Percentiles rank a stretch among this genome's conserved stretches.
These are phyloP conservation scores for Leishmania major DNA, from an alignment of 208 protist species.

Conservation along the genomic window DNA sequence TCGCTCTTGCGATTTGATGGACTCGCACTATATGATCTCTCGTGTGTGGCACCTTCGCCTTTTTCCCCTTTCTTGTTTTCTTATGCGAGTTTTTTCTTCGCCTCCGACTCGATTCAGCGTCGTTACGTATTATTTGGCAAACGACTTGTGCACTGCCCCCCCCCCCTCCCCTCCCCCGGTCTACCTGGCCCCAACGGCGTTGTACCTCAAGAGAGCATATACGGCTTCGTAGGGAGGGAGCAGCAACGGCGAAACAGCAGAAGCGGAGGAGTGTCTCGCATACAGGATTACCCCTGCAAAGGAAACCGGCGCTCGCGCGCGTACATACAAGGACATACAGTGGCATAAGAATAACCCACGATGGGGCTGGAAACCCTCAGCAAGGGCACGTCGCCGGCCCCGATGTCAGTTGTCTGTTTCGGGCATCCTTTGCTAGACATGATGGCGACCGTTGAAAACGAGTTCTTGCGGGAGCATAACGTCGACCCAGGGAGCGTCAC, in stretches of 20 bases:
- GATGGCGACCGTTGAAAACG: constrained; percentile 85
- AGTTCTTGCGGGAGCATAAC: constrained; percentile 85
- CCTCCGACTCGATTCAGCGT: neutral
- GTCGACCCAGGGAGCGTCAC: constrained; percentile 85
- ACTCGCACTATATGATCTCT: neutral
- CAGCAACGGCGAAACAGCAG: neutral
- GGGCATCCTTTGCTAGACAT: constrained; percentile 98
- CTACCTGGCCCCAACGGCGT: neutral
- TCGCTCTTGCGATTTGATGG: neutral
- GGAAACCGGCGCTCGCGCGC: constrained; percentile 9
- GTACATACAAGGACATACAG: constrained; percentile 8
- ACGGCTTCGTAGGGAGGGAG: neutral
- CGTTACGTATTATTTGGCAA: neutral
- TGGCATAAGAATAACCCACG: neutral
- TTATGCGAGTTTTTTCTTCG: neutral
- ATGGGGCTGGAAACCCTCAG: constrained; percentile 19
- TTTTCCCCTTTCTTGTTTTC: neutral
- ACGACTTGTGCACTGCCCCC: neutral
- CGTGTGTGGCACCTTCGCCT: neutral
- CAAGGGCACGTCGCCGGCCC: neutral
- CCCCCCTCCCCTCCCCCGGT: neutral
- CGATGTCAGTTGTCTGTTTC: constrained; percentile 57
- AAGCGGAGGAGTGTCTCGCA: neutral
- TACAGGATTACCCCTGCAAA: constrained; percentile 1
- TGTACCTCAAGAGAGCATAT: neutral